Base-by-base conservation (phyloP, 768 basidiomycete genomes). In the Agaricus blazei region DNA sequence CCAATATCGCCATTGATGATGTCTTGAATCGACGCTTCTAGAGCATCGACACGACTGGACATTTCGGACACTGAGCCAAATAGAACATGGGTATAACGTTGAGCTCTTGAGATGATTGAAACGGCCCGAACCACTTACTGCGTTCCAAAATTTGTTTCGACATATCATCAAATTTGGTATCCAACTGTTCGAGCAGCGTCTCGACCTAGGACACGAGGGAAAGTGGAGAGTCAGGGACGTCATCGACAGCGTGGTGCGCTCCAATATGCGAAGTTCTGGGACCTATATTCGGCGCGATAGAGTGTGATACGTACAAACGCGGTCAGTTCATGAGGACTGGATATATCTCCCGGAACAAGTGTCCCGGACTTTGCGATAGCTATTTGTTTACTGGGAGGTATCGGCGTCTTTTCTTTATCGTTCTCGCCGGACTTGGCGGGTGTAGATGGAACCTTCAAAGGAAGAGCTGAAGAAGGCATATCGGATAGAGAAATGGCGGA, bases 251-350 rank as follows among this genome's bases (percentile, higher is more conserved):
- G 24, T 34, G 34, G 11, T 37, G 19, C n/a, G 15, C 51, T 52
- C 27, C 40, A 40, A 4, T 26, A 27, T 28, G 8, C 12, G 28
- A 43, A 28, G 38, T 42, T 28, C 27, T 26, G 41, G 19, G 38
- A 48, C 27, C 46, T 40, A 8, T 23, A 40, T 28, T 44, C 27
- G 23, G 48, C 11, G 26, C 34, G 31, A 15, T 36, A 15, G 14
- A 7, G 15, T 48, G 52, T 59, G 42, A 44, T 29, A 79, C 90
- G 70, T 67, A 97, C 94, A 71, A 94, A 97, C 23, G 92, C 92
- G 29, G 94, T 96, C 60, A 97, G 71, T 68, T 97, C 94, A 67
- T 95, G 93, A 1, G 94, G 94, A 64, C 90, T 93, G 2, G 93
- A 92, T 36, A 92, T 92, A 62, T 93, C 90, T 55, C 75, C 75